These are phyloP conservation scores for Fusarium sp. DNA, from an alignment of 2,329 filamentous ascomycete genomes.

Conservation along the genomic window DNA sequence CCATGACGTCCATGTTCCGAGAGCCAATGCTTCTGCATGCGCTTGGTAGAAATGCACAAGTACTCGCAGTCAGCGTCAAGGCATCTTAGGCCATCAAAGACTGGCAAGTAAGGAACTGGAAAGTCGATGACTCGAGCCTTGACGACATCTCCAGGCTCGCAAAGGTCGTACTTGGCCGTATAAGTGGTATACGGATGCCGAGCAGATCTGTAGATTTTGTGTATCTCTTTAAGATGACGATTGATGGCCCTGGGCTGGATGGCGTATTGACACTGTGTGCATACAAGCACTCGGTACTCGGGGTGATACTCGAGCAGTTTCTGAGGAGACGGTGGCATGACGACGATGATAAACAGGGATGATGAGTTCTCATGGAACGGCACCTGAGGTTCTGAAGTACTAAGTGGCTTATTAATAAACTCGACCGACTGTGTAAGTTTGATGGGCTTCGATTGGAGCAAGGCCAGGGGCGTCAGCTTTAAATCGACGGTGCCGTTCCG, in stretches of 20 bases:
- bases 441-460: background rate
- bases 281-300: constrained; percentile 20
- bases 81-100: constrained; percentile 16
- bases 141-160: background rate
- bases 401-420: background rate
- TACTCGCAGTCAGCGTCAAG: constrained; percentile 6
- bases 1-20: constrained; percentile 14
- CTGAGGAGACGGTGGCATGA: background rate
- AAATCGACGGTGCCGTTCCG: constrained; percentile 3
- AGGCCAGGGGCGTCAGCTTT: background rate
- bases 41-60: constrained; percentile 29
- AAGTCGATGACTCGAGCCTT: background rate
- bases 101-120: constrained; percentile 14
- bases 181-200: constrained; percentile 24
- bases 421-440: background rate
- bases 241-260: constrained; percentile 20
- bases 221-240: constrained; percentile 30
- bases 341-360: background rate
- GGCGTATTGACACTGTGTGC: constrained; percentile 20
- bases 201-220: constrained; percentile 16
- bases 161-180: background rate
- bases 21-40: constrained; percentile 30
- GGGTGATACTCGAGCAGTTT: constrained; percentile 17
- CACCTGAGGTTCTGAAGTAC: background rate
- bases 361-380: background rate